These are phyloP conservation scores for Trichomonas vaginalis DNA, from an alignment of 208 protist genomes.

Conservation along the genomic window DNA sequence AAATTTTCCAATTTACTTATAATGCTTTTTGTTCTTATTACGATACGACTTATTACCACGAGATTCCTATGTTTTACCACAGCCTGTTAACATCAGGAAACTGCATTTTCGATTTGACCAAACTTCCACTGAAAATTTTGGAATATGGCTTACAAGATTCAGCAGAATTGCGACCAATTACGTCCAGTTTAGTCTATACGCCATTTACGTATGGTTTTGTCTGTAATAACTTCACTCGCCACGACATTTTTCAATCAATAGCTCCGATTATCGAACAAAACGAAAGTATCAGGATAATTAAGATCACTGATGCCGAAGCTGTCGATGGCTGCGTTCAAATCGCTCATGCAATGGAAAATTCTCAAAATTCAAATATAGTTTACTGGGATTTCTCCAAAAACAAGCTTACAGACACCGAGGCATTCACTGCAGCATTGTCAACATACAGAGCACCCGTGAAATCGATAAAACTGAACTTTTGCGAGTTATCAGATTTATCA, in stretches of 20 bases:
- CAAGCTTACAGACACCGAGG: neutral
- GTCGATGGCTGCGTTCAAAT: neutral
- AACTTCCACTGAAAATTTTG: neutral
- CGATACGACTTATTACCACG: neutral
- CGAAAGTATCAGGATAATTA: neutral
- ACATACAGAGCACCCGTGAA: neutral
- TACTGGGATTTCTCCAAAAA: neutral
- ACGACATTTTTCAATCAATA: neutral
- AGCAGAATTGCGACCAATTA: neutral
- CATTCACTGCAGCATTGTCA: neutral
- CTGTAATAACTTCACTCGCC: neutral
- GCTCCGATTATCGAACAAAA: neutral
- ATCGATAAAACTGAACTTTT: neutral
- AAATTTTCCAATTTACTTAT: conserved; percentile 4
- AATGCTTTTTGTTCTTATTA: conserved; percentile 5
- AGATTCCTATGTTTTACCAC: neutral
- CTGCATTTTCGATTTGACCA: neutral
- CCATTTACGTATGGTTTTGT: neutral
- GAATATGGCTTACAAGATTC: neutral
- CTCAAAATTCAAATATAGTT: neutral
- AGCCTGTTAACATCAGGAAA: neutral
- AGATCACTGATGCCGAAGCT: neutral
- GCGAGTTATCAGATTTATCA: neutral
- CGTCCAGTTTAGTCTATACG: neutral
- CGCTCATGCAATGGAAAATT: neutral